Base-by-base conservation (phyloP, 805 yeast species). In the Hanseniaspora jakobsenii region DNA sequence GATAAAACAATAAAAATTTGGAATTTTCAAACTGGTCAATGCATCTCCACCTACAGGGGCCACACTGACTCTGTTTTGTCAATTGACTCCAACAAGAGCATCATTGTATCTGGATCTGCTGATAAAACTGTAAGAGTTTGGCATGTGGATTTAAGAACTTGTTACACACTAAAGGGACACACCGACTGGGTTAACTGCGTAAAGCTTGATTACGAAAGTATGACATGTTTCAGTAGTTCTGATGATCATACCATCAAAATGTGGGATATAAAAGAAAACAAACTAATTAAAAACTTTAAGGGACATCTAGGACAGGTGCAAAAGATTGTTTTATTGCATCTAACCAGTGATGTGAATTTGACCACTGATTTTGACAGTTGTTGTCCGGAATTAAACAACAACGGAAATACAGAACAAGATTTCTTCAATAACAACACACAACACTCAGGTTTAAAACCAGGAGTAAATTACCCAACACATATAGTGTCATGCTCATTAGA, bases 231-330 rank as follows among this genome's bases (percentile, higher is more conserved):
- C 61, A 78, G 91, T 55, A 85, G 94, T 3, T 77, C 89, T 32
- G 98, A 91, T 60, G 98, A 91, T 59, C 73, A 84, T 32, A 86
- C 95, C 0, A 81, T 87, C 27, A 69, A 94, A 51, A 80, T 91
- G 87, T 91, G 98, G 98, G 94, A 87, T 58, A 67, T 91, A 48
- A 67, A 72, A 47, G 76, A 85, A 9, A 83, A 86, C 58, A 73
- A 76, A 53, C 85, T 95, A 62, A 59, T 89, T 23, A 71, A 77
- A 41, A 76, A 81, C 5, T 87, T 85, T 65, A 69, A 69, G 39
- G 96, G 95, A 3, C 98, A 91, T 60, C 78, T 86, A 34, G 96
- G 94, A 0, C 96, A 85, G 60, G 93, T 91, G 23, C 95, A 87
- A 66, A 77, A 84, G 53, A 95, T 87, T 6, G 75, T 91, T 32